Conservation (phyloP, 352 stramenopile species). For the Globisporangium takayamanum region DNA sequence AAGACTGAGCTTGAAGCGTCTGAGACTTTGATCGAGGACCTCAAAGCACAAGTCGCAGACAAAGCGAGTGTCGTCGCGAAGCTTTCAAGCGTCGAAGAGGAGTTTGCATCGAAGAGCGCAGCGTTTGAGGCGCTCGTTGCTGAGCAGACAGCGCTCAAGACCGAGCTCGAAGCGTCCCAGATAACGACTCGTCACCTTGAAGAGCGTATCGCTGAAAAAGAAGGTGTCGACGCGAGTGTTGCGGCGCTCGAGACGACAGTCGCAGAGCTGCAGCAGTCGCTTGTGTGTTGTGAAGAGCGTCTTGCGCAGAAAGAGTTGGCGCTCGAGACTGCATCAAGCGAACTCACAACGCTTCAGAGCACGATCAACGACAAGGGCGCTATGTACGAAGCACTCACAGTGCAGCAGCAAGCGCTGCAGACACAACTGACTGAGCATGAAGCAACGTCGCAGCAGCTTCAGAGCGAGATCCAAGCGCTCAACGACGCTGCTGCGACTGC, state of each 20-base stretch:
- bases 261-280: neutral
- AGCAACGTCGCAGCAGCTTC: neutral
- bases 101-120: neutral
- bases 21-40: neutral
- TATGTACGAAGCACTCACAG: neutral
- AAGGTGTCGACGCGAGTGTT: no score
- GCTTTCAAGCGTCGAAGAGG: conserved; percentile 5
- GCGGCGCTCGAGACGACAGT: neutral
- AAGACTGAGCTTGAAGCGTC: neutral
- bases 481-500: neutral
- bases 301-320: conserved; percentile 5
- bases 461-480: neutral
- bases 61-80: conserved; percentile 1
- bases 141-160: neutral
- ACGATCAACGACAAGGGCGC: neutral
- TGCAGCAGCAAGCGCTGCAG: neutral
- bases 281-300: neutral
- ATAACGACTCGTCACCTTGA: neutral
- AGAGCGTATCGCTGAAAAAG: no score
- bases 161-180: neutral
- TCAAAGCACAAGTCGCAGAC: conserved; percentile 6
- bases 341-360: neutral
- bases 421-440: neutral
- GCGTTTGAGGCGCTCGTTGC: neutral
- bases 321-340: conserved; percentile 1